Base-by-base conservation (phyloP, 192 early-diverging fungal genomes). In the Phlyctochytrium arcticum region DNA sequence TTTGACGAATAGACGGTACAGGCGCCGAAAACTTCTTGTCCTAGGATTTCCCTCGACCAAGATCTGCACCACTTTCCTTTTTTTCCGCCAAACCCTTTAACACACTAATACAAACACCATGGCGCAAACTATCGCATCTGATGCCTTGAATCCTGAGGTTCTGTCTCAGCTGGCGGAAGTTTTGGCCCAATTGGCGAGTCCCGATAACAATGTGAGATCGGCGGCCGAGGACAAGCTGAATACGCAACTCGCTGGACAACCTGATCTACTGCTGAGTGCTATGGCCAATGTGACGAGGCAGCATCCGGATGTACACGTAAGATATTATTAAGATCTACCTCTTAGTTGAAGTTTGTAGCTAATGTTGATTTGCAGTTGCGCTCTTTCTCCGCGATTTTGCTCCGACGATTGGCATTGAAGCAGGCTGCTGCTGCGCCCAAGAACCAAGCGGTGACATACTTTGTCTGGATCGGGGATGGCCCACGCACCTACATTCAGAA, bases 401-500 rank as follows among this genome's bases (percentile, higher is more conserved):
- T 90, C 65, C 86, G 90, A 26, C 79, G 88, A 21, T 73, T 88
- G 37, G 81, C 90, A 7, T 71, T 87, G n/a, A 59, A 65, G 19
- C 19, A 62, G 34, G 8, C 31, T 27, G 33, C 29, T 21, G 60
- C 60, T 23, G 68, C 74, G 1, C 69, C 57, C 47, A 78, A 82
- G 54, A 77, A 80, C 60, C 74, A 79, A 53, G 74, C 80, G 51
- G 74, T 74, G 51, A 57, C 68, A n/a, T 79, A 93, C 54, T 97
- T 91, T 88, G 84, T 84, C 39, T 72, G 80, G 30, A 79, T 95
- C 42, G 83, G 87, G 35, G 77, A 77, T 8, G 60, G 73, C 5
- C 85, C 88, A 21, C 81, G 89, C 27, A 66, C 82, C 47, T 82
- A 80, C 36, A 85, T 89, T 67, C 89, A 94, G 76, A 71, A 60